These are phyloP conservation scores for Ormosia semicastrata DNA, from an alignment of 306 rosid genomes.

Conservation along the genomic window DNA sequence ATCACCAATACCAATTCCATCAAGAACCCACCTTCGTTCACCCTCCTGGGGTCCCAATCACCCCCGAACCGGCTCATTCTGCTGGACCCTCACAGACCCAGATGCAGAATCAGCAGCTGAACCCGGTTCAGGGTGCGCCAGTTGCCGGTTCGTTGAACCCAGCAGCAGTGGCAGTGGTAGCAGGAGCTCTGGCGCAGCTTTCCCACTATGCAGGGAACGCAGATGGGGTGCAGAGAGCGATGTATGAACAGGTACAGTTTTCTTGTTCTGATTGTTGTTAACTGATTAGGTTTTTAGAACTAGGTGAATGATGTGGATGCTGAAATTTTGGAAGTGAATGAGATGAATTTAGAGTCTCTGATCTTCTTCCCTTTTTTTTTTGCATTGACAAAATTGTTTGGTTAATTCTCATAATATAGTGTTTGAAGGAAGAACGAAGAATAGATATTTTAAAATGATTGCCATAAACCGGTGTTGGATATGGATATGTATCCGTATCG, in stretches of 20 bases:
- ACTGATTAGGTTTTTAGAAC: neutral
- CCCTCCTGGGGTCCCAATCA: conserved; percentile 46
- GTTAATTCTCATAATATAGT: neutral
- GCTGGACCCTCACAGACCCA: neutral
- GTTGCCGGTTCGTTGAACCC: neutral
- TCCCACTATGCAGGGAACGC: neutral
- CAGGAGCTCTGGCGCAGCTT: neutral
- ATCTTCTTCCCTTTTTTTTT: neutral
- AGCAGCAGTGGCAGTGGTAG: neutral
- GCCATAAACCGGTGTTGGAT: no score
- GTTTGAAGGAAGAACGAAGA: no score
- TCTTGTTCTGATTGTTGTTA: neutral
- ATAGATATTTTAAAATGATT: no score
- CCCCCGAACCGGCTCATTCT: neutral
- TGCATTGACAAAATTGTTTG: neutral
- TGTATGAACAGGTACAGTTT: neutral
- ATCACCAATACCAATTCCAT: conserved; percentile 30
- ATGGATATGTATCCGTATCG: no score
- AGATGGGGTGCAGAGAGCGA: neutral
- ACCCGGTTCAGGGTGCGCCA: neutral
- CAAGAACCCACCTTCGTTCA: conserved; percentile 36
- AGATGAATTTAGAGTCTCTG: neutral
- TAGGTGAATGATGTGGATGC: neutral
- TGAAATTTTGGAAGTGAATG: neutral
- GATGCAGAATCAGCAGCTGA: neutral